Percentiles rank a stretch among this genome's conserved stretches.
Evolutionary conservation across 306 rosid genomes (phyloP).

Genomic region (Citrullus amarus): DNA sequence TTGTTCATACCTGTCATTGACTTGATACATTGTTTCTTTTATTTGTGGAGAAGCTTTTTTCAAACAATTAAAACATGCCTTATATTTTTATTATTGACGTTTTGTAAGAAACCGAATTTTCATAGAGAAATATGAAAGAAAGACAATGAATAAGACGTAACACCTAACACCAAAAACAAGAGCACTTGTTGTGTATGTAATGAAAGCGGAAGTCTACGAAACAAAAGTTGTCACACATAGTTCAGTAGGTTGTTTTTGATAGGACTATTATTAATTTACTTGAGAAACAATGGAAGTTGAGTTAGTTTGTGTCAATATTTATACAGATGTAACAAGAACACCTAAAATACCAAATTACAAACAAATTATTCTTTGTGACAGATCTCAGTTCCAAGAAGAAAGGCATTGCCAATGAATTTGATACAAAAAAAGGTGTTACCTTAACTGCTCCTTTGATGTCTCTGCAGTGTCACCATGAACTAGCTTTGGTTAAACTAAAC

Average conservation of each 20-base stretch:
- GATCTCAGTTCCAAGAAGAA: background rate
- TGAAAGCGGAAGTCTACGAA: background rate
- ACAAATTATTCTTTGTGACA: background rate
- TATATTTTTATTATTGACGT: too few species aligned
- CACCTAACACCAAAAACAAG: too few species aligned
- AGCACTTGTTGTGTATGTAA: background rate
- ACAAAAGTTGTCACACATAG: background rate
- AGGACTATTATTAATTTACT: slow-evolving; percentile 5
- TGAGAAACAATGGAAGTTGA: background rate
- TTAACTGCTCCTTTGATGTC: background rate
- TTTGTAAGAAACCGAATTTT: too few species aligned
- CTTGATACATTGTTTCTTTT: too few species aligned
- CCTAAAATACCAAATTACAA: background rate
- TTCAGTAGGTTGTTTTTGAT: background rate
- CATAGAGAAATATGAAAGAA: too few species aligned
- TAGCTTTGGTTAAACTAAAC: background rate
- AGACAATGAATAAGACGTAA: too few species aligned
- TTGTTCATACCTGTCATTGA: too few species aligned
- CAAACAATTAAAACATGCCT: too few species aligned
- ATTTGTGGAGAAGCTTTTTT: too few species aligned
- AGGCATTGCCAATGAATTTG: slow-evolving; percentile 7
- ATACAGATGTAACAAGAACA: slow-evolving; percentile 2
- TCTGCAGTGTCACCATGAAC: background rate
- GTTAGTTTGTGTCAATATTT: slow-evolving; percentile 1
- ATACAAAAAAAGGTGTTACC: slow-evolving; percentile 12